Percentiles rank a stretch among this genome's conserved stretches.
These are phyloP conservation scores for Coprinopsis sp. DNA, from an alignment of 768 basidiomycete genomes.

Conservation along the genomic window DNA sequence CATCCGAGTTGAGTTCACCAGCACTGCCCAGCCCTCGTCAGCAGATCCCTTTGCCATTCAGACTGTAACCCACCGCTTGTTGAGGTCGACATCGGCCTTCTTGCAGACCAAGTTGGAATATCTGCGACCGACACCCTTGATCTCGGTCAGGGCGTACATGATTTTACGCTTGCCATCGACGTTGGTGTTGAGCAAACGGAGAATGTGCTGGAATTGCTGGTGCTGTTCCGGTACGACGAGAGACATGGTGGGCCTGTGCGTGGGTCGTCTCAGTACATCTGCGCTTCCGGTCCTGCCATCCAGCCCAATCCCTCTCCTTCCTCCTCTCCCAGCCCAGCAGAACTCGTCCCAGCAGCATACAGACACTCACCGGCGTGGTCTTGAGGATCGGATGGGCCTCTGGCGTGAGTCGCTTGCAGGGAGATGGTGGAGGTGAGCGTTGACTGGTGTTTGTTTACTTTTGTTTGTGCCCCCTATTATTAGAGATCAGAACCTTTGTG, in stretches of 20 bases:
- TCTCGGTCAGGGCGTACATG: conserved; percentile 99
- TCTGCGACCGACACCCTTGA: conserved; percentile 99
- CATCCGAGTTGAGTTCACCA: conserved; percentile 98
- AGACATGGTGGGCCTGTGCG: conserved; percentile 60
- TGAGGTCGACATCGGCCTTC: conserved; percentile 98
- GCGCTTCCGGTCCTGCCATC: conserved; percentile 5
- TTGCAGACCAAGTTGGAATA: conserved; percentile 99
- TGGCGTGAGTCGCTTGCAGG: no score
- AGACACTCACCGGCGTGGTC: no score
- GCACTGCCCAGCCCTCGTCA: conserved; percentile 53
- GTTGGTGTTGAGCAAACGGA: conserved; percentile 99
- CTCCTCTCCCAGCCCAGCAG: no score
- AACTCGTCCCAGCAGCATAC: no score
- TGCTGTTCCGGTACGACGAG: conserved; percentile 95
- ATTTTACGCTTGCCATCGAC: conserved; percentile 99
- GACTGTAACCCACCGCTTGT: conserved; percentile 77
- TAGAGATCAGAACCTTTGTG: neutral
- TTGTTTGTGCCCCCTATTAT: neutral
- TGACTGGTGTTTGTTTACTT: neutral
- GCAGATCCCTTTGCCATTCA: conserved; percentile 3
- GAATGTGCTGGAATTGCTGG: conserved; percentile 98
- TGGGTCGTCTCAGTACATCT: conserved; percentile 11
- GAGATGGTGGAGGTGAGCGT: no score
- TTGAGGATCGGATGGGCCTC: no score
- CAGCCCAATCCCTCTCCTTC: conserved; percentile 2